These are phyloP conservation scores for Chimonanthus salicifolius DNA, from an alignment of 164 flowering plant species.

Conservation along the genomic window DNA sequence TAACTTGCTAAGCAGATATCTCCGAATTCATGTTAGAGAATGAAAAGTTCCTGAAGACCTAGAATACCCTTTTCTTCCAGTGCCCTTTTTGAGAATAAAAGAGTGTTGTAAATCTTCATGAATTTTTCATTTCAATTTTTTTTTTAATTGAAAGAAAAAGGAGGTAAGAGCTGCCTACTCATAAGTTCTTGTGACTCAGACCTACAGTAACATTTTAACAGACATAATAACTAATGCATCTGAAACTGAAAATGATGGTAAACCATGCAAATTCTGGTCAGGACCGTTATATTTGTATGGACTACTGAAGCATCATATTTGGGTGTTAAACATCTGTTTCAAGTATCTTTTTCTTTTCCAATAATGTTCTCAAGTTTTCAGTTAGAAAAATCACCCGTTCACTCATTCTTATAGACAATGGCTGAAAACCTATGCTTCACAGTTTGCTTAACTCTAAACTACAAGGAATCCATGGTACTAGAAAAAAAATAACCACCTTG, in stretches of 20 bases:
- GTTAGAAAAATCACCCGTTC: neutral
- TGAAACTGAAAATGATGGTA: no score
- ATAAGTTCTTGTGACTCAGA: neutral
- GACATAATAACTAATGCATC: no score
- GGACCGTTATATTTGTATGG: no score
- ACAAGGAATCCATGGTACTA: neutral
- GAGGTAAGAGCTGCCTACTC: neutral
- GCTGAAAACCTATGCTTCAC: neutral
- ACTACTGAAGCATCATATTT: neutral
- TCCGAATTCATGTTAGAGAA: neutral
- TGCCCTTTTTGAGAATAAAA: no score
- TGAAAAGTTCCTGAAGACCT: neutral
- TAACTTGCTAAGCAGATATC: neutral
- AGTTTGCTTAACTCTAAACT: neutral
- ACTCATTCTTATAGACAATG: neutral
- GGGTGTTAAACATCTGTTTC: neutral
- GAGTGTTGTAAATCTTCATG: no score
- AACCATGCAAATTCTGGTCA: no score
- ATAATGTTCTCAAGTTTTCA: neutral
- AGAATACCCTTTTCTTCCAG: neutral
- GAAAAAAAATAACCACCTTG: no score
- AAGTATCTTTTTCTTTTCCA: neutral
- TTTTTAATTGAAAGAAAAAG: neutral
- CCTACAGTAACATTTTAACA: neutral
- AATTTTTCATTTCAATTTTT: no score